These are phyloP conservation scores for Epipyxis sp. DNA, from an alignment of 108 stramenopile species.

Conservation along the genomic window DNA sequence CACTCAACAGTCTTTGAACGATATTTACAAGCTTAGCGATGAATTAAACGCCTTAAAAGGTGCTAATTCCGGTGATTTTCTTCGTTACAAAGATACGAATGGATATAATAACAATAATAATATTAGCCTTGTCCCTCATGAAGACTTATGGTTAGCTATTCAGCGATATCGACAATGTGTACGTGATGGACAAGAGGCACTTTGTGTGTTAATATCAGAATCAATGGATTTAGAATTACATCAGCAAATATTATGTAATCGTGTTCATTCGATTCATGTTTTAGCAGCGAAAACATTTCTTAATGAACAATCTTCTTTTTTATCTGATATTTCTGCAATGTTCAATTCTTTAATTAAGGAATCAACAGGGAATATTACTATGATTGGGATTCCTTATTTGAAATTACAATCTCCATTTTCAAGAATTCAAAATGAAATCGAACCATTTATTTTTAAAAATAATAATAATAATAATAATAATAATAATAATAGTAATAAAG, in stretches of 20 bases:
- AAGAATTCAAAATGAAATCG: background rate
- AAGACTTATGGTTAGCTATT: constrained; percentile 5
- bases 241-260: background rate
- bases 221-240: constrained; percentile 11
- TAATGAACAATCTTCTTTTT: background rate
- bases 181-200: constrained; percentile 16
- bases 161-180: background rate
- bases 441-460: background rate
- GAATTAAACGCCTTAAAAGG: background rate
- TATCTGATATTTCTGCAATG: background rate
- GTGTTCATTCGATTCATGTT: background rate
- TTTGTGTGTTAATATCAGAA: constrained; percentile 10
- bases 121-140: background rate
- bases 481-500: background rate
- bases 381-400: background rate
- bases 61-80: background rate
- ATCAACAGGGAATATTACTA: background rate
- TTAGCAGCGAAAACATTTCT: background rate
- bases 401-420: constrained; percentile 3
- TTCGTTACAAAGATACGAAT: too few species aligned
- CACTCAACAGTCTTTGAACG: background rate
- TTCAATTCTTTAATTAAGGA: background rate
- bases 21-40: background rate
- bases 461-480: background rate
- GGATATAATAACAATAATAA: too few species aligned